These are phyloP conservation scores for Mycena crocata DNA, from an alignment of 768 basidiomycete species.

Conservation along the genomic window DNA sequence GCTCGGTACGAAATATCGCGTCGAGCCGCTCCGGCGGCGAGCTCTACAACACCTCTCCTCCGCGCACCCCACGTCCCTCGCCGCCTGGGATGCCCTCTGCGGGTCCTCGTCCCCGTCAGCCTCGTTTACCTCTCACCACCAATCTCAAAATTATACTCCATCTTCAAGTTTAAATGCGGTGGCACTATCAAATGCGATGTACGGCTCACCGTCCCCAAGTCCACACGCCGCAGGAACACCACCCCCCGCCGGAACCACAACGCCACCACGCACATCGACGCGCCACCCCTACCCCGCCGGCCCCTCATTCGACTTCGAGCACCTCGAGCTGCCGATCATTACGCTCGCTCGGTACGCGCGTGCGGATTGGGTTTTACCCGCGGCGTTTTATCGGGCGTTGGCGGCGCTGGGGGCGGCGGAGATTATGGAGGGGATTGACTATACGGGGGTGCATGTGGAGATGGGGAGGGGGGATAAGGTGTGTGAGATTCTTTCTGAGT, in stretches of 20 bases:
- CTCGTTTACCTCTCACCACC: not conserved
- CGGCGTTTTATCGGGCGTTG: conserved; percentile 25
- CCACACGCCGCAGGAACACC: no score
- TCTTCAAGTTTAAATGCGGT: no score
- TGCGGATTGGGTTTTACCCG: conserved; percentile 29
- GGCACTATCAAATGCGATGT: no score
- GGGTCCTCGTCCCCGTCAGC: not conserved
- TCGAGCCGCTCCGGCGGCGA: conserved; percentile 32
- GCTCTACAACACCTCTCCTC: conserved; percentile 31
- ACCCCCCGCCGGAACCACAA: no score
- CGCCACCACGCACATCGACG: no score
- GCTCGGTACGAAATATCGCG: conserved; percentile 32
- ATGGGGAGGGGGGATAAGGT: conserved; percentile 30
- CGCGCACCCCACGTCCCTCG: conserved; percentile 28
- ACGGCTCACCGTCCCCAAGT: no score
- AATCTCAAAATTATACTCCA: no score
- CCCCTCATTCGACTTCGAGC: conserved; percentile 25
- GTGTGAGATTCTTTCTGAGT: not conserved
- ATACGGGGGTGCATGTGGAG: conserved; percentile 33
- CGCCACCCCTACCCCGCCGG: conserved; percentile 8
- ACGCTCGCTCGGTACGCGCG: conserved; percentile 26
- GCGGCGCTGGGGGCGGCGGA: conserved; percentile 17
- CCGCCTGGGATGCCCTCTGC: conserved; percentile 28
- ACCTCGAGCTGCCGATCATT: conserved; percentile 35
- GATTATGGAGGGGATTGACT: conserved; percentile 33